Evolutionary conservation across 2,329 filamentous ascomycete species (phyloP), one percentile per base, ranked within the genome.

Genomic region (Colletotrichum godetiae): DNA sequence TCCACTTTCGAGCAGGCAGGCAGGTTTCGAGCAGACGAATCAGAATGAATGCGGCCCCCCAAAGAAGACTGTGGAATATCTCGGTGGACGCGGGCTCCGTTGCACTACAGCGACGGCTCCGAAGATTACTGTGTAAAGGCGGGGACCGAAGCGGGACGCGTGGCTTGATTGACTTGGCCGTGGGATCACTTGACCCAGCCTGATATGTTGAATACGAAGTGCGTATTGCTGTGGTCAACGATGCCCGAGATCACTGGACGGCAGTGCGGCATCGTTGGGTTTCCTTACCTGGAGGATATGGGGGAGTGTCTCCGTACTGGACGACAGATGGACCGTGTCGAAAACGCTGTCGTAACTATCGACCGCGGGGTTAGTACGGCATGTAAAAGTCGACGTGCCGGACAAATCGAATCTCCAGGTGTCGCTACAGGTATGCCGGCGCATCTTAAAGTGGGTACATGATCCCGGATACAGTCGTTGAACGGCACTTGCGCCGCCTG

Each of bases 31-130:
- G 56, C 19, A 59, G 31, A 8, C n/a, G 5, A 35, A 60, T 13
- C 52, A 46, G 24, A 63, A 35, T 31, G 15, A 62, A 61, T n/a
- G 11, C 31, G 53, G 6, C 24, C 53, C 22, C 7, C 12, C 15
- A 4, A 24, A 35, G 6, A 27, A 27, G 13, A 46, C 10, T 27
- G 31, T 24, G 49, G 33, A 56, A 24, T 8, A 13, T 33, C 24
- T 35, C 27, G 68, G 24, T 63, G 62, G 42, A 67, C 56, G 42
- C 62, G 55, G 56, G 31, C 55, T 33, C 62, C 62, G 24, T n/a
- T 11, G 11, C 10, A 27, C 52, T 19, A 46, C 68, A 42, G 52
- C 69, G 69, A 49, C 29, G 49, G 29, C 69, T 15, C 69, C 64
- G 69, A 68, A 5, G 31, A 37, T 42, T 42, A 15, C 37, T 42